Percentiles rank a stretch among this genome's conserved stretches.
phyloP scores from a whole-genome alignment of 805 yeast genomes.

The Novakomyces olei region DNA sequence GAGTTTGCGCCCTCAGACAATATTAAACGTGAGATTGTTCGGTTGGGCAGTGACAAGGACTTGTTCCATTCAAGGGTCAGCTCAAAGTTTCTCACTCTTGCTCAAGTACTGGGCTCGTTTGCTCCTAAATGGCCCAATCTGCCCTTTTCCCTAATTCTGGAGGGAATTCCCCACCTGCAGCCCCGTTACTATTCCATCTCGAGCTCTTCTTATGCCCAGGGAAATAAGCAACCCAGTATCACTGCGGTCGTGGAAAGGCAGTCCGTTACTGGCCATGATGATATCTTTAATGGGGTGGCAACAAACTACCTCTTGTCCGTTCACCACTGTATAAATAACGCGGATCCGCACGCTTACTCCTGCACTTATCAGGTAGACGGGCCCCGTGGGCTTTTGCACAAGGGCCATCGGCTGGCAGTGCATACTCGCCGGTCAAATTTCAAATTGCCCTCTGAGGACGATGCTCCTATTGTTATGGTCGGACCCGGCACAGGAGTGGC shows the following conservation, averaged over 20 bases:
- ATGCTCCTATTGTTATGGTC: slow-evolving; percentile 67
- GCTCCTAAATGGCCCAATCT: slow-evolving; percentile 40
- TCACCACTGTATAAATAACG: slow-evolving; percentile 32
- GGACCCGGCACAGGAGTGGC: slow-evolving; percentile 99
- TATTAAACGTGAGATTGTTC: slow-evolving; percentile 25
- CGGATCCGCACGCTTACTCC: slow-evolving; percentile 16
- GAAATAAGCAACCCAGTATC: slow-evolving; percentile 47
- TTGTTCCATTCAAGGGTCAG: slow-evolving; percentile 46
- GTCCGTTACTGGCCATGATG: slow-evolving; percentile 20
- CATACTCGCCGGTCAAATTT: slow-evolving; percentile 89
- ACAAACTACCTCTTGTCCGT: slow-evolving; percentile 69
- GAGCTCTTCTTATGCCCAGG: slow-evolving; percentile 46
- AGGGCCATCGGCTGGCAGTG: slow-evolving; percentile 71
- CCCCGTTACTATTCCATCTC: slow-evolving; percentile 95
- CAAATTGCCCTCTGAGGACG: slow-evolving; percentile 71
- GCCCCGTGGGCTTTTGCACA: slow-evolving; percentile 46
- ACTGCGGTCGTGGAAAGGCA: slow-evolving; percentile 71
- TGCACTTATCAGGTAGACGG: slow-evolving; percentile 58
- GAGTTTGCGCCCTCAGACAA: slow-evolving; percentile 59
- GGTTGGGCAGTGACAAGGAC: slow-evolving; percentile 44
- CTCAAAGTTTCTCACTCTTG: slow-evolving; percentile 39
- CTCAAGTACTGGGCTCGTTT: slow-evolving; percentile 44
- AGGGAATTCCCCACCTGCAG: slow-evolving; percentile 56
- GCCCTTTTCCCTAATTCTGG: slow-evolving; percentile 70
- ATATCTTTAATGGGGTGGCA: slow-evolving; percentile 58